Conservation (phyloP, 768 basidiomycete species). For the Mycena sanguinolenta region DNA sequence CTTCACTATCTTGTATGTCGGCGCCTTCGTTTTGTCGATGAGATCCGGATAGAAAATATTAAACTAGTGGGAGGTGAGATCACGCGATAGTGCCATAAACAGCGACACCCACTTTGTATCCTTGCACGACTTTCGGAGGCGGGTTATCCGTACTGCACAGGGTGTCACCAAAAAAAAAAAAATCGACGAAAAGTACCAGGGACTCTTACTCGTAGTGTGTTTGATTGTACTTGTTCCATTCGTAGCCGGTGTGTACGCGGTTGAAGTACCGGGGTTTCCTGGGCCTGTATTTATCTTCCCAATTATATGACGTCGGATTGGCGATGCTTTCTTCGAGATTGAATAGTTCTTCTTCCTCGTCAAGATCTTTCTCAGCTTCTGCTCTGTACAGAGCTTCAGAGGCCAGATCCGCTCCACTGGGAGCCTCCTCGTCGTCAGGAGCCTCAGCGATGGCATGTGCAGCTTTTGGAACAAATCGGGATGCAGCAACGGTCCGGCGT, state of each 20-base stretch:
- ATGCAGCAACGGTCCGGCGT: slow-evolving; percentile 85
- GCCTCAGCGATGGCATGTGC: slow-evolving; percentile 71
- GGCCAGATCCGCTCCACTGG: slow-evolving; percentile 80
- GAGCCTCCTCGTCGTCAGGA: slow-evolving; percentile 70
- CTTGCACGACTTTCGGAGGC: slow-evolving; percentile 98
- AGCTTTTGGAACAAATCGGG: slow-evolving; percentile 88
- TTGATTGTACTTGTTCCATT: slow-evolving; percentile 99
- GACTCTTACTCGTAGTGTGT: slow-evolving; percentile 94
- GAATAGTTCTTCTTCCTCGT: slow-evolving; percentile 96
- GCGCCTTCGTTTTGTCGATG: slow-evolving; percentile 97
- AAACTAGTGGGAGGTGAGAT: slow-evolving; percentile 62
- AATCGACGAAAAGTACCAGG: slow-evolving; percentile 36
- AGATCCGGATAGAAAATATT: slow-evolving; percentile 99
- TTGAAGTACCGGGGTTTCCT: slow-evolving; percentile 99
- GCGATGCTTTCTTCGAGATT: slow-evolving; percentile 91
- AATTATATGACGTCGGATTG: slow-evolving; percentile 90
- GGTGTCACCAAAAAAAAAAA: slow-evolving; percentile 39
- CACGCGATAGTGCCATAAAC: slow-evolving; percentile 2
- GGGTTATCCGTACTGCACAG: slow-evolving; percentile 91
- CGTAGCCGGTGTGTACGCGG: slow-evolving; percentile 98
- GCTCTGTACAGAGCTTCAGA: slow-evolving; percentile 93
- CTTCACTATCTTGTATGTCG: slow-evolving; percentile 95
- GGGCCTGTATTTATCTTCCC: slow-evolving; percentile 99
- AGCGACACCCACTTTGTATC: slow-evolving; percentile 81
- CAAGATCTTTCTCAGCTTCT: slow-evolving; percentile 92